These are phyloP conservation scores for Thalassiosira hispida DNA, from an alignment of 352 stramenopile genomes.

Conservation along the genomic window DNA sequence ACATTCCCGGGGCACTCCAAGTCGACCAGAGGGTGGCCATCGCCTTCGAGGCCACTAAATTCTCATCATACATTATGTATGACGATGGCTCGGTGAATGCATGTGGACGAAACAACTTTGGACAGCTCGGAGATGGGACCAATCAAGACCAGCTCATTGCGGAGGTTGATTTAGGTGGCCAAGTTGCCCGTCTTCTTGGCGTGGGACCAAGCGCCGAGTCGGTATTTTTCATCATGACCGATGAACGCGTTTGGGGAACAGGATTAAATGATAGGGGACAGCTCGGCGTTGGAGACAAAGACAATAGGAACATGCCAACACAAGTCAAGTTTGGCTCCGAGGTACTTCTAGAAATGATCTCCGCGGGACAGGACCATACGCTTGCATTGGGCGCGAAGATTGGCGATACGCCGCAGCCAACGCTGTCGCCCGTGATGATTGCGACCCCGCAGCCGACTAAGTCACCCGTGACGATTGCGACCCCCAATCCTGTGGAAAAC, in stretches of 20 bases:
- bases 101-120: slow-evolving; percentile 52
- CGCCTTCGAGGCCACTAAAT: slow-evolving; percentile 31
- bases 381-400: slow-evolving; percentile 20
- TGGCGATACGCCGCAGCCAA: slow-evolving; percentile 16
- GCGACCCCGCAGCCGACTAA: slow-evolving; percentile 1
- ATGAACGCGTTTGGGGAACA: slow-evolving; percentile 40
- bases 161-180: slow-evolving; percentile 15
- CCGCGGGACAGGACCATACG: slow-evolving; percentile 44
- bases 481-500: neutral
- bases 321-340: slow-evolving; percentile 30
- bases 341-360: slow-evolving; percentile 20
- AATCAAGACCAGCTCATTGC: slow-evolving; percentile 36
- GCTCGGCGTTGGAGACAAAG: slow-evolving; percentile 44
- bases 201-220: slow-evolving; percentile 42
- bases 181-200: slow-evolving; percentile 33
- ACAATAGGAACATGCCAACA: slow-evolving; percentile 43
- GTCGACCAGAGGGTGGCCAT: slow-evolving; percentile 3
- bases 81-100: slow-evolving; percentile 36
- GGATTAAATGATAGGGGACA: slow-evolving; percentile 52
- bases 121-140: slow-evolving; percentile 53
- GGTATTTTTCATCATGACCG: slow-evolving; percentile 52
- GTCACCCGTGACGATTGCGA: neutral
- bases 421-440: neutral
- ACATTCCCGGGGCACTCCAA: slow-evolving; percentile 13
- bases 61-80: slow-evolving; percentile 52